These are phyloP conservation scores for Saccharomyces pastorianus DNA, from an alignment of 1,139 yeast species.

Conservation along the genomic window DNA sequence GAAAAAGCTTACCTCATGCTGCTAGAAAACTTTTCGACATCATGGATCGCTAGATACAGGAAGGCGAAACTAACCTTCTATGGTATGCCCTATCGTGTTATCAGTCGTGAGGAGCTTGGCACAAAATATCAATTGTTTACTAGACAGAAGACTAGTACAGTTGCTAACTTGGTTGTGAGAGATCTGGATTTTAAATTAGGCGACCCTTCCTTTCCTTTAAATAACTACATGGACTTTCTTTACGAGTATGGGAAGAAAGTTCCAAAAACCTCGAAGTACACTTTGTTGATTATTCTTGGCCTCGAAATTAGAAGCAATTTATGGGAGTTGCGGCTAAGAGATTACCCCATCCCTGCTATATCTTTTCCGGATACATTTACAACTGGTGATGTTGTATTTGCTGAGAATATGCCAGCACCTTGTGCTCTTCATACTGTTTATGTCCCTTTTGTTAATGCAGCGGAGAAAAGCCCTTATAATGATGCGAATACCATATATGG, in stretches of 20 bases:
- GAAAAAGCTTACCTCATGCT: constrained; percentile 14
- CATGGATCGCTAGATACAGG: constrained; percentile 50
- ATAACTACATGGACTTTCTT: constrained; percentile 47
- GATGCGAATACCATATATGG: constrained; percentile 45
- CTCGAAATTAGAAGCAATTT: constrained; percentile 37
- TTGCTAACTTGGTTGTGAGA: constrained; percentile 34
- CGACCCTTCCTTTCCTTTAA: constrained; percentile 47
- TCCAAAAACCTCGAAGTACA: constrained; percentile 56
- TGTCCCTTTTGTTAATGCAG: constrained; percentile 48
- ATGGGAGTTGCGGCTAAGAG: constrained; percentile 49
- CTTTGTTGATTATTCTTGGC: constrained; percentile 52
- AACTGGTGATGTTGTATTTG: constrained; percentile 44
- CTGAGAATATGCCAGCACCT: constrained; percentile 40
- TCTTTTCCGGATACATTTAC: constrained; percentile 36
- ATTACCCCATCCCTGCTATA: constrained; percentile 47
- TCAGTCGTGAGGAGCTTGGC: constrained; percentile 14
- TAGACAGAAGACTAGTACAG: constrained; percentile 19
- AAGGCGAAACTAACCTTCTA: constrained; percentile 39
- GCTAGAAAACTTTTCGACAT: constrained; percentile 40
- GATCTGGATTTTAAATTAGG: constrained; percentile 43
- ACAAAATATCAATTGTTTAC: constrained; percentile 15
- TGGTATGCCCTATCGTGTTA: constrained; percentile 21
- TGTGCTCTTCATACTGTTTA: constrained; percentile 44
- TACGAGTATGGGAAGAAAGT: constrained; percentile 70
- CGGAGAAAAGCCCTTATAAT: constrained; percentile 24